Evolutionary conservation across 2,329 filamentous ascomycete genomes (phyloP).

Genomic region (Cladophialophora yegresii): DNA sequence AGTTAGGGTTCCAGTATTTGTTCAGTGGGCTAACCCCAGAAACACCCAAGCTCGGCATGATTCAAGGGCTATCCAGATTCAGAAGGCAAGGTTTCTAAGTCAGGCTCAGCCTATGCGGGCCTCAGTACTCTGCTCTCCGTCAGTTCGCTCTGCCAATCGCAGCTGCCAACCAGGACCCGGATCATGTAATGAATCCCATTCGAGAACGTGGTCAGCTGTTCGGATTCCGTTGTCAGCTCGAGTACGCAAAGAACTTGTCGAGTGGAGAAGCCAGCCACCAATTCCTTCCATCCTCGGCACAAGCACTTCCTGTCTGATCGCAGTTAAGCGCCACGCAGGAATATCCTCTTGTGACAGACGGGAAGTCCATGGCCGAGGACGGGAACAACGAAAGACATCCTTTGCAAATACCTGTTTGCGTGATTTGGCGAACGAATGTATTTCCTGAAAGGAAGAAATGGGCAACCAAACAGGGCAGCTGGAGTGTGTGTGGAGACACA

Average conservation of each 20-base stretch:
- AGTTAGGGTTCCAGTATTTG: background rate
- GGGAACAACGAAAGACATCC: background rate
- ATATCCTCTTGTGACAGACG: slow-evolving; percentile 3
- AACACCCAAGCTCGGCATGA: background rate
- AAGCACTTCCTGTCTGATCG: background rate
- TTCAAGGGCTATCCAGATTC: background rate
- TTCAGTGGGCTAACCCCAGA: background rate
- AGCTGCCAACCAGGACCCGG: background rate
- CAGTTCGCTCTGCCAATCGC: background rate
- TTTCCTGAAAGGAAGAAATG: background rate
- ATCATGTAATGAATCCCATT: background rate
- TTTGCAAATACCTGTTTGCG: background rate
- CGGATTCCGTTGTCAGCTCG: background rate
- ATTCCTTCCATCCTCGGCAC: background rate
- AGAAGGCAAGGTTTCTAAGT: background rate
- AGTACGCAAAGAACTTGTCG: background rate
- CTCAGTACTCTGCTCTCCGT: background rate
- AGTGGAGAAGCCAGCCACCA: background rate
- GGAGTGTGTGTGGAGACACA: background rate
- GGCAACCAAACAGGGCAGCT: background rate
- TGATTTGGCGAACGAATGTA: background rate
- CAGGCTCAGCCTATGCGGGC: background rate
- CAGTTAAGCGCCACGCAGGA: slow-evolving; percentile 11
- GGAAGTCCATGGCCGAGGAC: background rate
- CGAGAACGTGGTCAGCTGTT: background rate